These are phyloP conservation scores for Crithidia acanthocephali DNA, from an alignment of 208 protist species.

Conservation along the genomic window DNA sequence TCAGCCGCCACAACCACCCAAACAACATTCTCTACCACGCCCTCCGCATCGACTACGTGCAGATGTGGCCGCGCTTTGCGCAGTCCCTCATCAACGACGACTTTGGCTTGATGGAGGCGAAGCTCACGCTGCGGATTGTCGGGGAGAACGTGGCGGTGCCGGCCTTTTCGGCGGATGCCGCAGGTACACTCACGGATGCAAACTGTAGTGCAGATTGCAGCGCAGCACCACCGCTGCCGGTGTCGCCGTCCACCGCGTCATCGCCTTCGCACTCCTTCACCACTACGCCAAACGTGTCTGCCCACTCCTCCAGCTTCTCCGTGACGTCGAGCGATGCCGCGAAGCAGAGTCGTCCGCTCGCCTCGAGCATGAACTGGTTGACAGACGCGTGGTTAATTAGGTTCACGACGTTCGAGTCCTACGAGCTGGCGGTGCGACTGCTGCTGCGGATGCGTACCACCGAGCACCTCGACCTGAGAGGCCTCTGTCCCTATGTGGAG, in stretches of 20 bases:
- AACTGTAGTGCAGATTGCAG: neutral
- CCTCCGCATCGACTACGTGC: neutral
- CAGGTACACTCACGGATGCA: neutral
- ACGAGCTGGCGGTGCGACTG: conserved; percentile 4
- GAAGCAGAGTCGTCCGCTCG: conserved; percentile 5
- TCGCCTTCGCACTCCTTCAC: neutral
- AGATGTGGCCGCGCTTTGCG: conserved; percentile 10
- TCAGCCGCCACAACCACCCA: conserved; percentile 10
- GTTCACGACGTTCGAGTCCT: conserved; percentile 13
- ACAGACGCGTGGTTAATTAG: neutral
- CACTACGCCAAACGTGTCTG: neutral
- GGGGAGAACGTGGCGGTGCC: neutral
- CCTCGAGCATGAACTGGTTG: conserved; percentile 7
- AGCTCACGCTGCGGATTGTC: neutral
- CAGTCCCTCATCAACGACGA: neutral
- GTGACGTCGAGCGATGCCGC: neutral
- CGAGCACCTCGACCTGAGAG: neutral
- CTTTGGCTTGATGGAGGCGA: neutral
- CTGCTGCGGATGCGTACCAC: neutral
- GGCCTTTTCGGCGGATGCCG: neutral
- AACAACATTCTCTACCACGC: conserved; percentile 21
- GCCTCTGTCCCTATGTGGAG: neutral
- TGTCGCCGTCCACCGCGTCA: neutral
- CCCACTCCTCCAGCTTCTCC: neutral
- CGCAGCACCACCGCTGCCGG: no score